Base-by-base conservation (phyloP, 1,284 basidiomycete species). In the Pseudozyma sp. region DNA sequence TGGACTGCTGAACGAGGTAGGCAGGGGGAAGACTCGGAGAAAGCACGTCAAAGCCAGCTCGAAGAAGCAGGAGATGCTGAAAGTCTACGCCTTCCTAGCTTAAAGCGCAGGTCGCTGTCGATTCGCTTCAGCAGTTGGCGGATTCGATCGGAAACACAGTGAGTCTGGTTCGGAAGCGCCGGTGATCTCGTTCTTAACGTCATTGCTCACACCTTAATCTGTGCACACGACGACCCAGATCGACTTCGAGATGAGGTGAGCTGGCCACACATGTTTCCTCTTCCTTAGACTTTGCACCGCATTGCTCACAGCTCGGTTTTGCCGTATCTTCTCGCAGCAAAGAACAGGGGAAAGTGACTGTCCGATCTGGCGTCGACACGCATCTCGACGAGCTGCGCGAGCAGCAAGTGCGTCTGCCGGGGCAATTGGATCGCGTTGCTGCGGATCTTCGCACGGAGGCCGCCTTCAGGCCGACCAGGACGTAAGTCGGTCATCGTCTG, bases 191-290 rank as follows among this genome's bases (percentile, higher is more conserved):
- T 3, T 2, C 34, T 33, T 6, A 44, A 29, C 5, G 19, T n/a
- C 19, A 4, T 53, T 19, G 43, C 14, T 11, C 29, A 7, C 16
- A 14, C 17, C 1, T 34, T 8, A 4, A 9, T 35, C 6, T 10
- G 9, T 29, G 19, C n/a, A 16, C 40, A 17, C 10, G 11, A 29
- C 4, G 17, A 8, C 4, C 16, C 29, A 75, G 68, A 71, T 75
- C 34, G 65, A 71, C 37, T 71, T 62, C 17, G 61, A 71, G 13
- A 56, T 65, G 9, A 75, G 73, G 73, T 75, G 40, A 0, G 68
- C n/a, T 33, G 6, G 13, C n/a, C 8, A 24, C 6, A 7, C 19
- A n/a, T 6, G n/a, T 8, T n/a, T 44, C 39, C n/a, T 6, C n/a
- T n/a, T n/a, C n/a, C n/a, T 24, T 24, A 24, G 24, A 24, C 24